These are phyloP conservation scores for Suillus spraguei DNA, from an alignment of 768 basidiomycete genomes.

Conservation along the genomic window DNA sequence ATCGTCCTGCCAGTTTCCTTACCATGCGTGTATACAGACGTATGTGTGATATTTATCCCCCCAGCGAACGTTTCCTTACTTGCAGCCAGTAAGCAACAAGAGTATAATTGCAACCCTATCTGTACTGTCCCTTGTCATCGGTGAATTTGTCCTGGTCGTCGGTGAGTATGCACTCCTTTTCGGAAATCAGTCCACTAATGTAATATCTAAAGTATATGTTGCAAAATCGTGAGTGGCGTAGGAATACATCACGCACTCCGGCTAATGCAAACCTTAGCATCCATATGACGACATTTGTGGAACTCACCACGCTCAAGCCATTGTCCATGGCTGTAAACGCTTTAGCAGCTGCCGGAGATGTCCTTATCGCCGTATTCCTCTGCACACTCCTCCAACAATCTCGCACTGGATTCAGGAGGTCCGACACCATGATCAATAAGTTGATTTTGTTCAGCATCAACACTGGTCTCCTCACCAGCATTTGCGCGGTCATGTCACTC, in stretches of 20 bases:
- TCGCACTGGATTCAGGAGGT: conserved; percentile 56
- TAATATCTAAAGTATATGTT: conserved; percentile 33
- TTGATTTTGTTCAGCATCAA: conserved; percentile 59
- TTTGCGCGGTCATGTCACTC: conserved; percentile 58
- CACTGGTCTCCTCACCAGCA: conserved; percentile 38
- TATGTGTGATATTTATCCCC: conserved; percentile 31
- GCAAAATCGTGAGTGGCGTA: conserved; percentile 35
- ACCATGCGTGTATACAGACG: conserved; percentile 49
- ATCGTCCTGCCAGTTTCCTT: conserved; percentile 43
- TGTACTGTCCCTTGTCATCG: conserved; percentile 38
- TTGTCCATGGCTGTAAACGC: conserved; percentile 56
- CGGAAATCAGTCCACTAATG: conserved; percentile 11
- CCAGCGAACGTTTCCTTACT: not conserved
- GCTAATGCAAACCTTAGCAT: conserved; percentile 35
- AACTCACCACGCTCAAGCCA: conserved; percentile 50
- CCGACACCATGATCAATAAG: conserved; percentile 54
- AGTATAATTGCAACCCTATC: conserved; percentile 37
- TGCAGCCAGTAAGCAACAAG: conserved; percentile 50
- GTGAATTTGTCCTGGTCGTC: conserved; percentile 35
- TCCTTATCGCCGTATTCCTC: conserved; percentile 51
- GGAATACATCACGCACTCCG: not conserved
- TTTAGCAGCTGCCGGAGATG: conserved; percentile 47
- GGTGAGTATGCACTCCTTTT: conserved; percentile 16
- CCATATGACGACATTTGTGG: conserved; percentile 39
- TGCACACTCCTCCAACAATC: conserved; percentile 47